Base-by-base conservation (phyloP, 805 yeast species). In the Saturnispora kantuleensis region DNA sequence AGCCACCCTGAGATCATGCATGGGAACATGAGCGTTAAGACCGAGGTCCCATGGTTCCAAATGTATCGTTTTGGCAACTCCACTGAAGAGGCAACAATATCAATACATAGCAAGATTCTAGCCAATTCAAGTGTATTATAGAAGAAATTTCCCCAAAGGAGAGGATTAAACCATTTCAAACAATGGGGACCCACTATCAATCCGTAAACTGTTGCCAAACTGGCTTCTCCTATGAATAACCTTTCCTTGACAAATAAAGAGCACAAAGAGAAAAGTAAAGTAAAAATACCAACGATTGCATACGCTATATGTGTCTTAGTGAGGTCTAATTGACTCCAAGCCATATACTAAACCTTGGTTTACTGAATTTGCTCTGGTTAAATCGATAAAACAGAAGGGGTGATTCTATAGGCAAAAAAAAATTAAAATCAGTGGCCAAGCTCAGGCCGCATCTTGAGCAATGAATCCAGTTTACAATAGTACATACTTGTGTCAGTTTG, bases 1-100 rank as follows among this genome's bases (percentile, higher is more conserved):
- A 81, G 55, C 84, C 86, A 81, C 47, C 85, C 85, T 36, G 66
- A 58, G 2, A 81, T 74, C 88, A 81, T 81, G 12, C 77, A 79
- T 1, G 84, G 83, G n/a, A 77, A 60, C 45, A 81, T 63, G 45
- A 80, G 68, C 35, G 77, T 62, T 11, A 71, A 56, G 31, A 81
- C 71, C 21, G 79, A 71, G 18, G 60, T 44, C 76, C 80, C 74
- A 50, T 76, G 76, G 36, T 69, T 68, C 50, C 67, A 64, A 65
- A 80, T 68, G 53, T 80, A 81, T 52, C 76, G 75, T 36, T 76
- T 68, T 11, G 88, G 88, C 49, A 81, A 66, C 57, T 81, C 84
- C 18, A 79, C 81, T 3, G 84, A 81, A 31, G 78, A 81, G 2
- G 84, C 75, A 47, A 78, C 78, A 38, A 81, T 76, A 62, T 81